Percentiles rank a stretch among this genome's conserved stretches.
Evolutionary conservation across 768 basidiomycete species (phyloP).

Genomic region (Hebeloma cylindrosporum): DNA sequence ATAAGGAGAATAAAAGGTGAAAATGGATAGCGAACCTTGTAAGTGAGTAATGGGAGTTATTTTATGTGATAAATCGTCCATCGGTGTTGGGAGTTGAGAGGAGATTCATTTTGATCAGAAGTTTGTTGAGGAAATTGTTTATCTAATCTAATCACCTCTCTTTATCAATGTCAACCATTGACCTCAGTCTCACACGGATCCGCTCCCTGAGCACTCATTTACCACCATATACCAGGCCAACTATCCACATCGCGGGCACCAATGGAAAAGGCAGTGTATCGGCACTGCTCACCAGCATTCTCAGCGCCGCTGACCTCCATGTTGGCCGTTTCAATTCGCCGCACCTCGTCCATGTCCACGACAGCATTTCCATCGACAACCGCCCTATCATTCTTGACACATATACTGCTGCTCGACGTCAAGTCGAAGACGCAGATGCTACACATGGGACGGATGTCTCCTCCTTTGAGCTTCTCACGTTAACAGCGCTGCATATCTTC

Average conservation of each 20-base stretch:
- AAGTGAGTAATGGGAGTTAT: conserved; percentile 35
- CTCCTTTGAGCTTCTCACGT: conserved; percentile 83
- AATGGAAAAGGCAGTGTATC: conserved; percentile 98
- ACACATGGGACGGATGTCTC: conserved; percentile 50
- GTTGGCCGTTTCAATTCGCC: conserved; percentile 92
- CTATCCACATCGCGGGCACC: conserved; percentile 90
- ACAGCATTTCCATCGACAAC: conserved; percentile 73
- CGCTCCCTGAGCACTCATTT: neutral
- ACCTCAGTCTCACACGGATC: too few species aligned
- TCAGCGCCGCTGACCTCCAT: conserved; percentile 52
- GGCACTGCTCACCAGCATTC: conserved; percentile 75
- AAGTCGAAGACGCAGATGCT: conserved; percentile 50
- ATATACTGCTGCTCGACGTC: conserved; percentile 47
- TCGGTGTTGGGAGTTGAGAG: too few species aligned
- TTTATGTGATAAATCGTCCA: conserved; percentile 29
- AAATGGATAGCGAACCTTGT: conserved; percentile 15
- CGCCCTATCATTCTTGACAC: conserved; percentile 44
- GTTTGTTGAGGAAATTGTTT: too few species aligned
- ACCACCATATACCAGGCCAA: conserved; percentile 74
- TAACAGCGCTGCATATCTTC: conserved; percentile 78
- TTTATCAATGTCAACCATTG: too few species aligned
- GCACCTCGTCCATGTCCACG: conserved; percentile 76
- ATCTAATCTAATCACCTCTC: too few species aligned
- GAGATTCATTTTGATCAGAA: too few species aligned
- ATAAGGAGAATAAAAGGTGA: neutral